A percentile compares a stretch with the other conserved stretches of the same genome.
These are phyloP conservation scores for Coelastrella sp. DNA, from an alignment of 139 green algal species.

Conservation along the genomic window DNA sequence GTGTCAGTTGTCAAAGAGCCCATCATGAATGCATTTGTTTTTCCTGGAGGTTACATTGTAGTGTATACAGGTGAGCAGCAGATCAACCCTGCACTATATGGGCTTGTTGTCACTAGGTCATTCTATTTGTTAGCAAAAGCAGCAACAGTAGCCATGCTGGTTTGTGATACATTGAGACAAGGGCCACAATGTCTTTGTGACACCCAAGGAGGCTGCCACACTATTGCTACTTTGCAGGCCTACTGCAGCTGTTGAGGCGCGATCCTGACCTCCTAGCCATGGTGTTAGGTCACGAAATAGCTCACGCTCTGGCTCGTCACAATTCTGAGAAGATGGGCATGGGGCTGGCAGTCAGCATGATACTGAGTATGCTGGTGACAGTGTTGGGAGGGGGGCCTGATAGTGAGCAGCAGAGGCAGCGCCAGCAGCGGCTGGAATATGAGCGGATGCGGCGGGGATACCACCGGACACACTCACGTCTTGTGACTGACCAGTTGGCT, in stretches of 20 bases:
- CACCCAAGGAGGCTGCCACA: no score
- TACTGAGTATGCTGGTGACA: conserved; percentile 21
- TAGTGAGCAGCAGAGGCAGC: conserved; percentile 34
- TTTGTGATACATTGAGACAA: no score
- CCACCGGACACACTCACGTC: conserved; percentile 33
- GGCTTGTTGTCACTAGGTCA: no score
- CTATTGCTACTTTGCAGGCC: conserved; percentile 39
- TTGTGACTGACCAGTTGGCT: conserved; percentile 22
- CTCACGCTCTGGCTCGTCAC: conserved; percentile 67
- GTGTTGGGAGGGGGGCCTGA: conserved; percentile 6
- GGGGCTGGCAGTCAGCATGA: conserved; percentile 19
- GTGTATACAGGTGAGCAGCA: conserved; percentile 55
- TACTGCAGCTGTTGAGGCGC: conserved; percentile 61
- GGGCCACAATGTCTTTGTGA: no score
- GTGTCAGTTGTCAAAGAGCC: conserved; percentile 27
- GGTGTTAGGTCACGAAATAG: conserved; percentile 70
- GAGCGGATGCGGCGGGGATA: conserved; percentile 38
- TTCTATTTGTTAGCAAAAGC: no score
- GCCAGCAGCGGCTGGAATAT: conserved; percentile 12
- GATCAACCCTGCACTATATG: no score
- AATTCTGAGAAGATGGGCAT: conserved; percentile 46
- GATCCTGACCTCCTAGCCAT: conserved; percentile 63
- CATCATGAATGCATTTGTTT: conserved; percentile 37
- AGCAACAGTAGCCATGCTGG: no score
- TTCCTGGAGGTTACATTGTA: conserved; percentile 57